phyloP scores from a whole-genome alignment of 169 alveolate genomes.

The Plasmodium knowlesi region DNA sequence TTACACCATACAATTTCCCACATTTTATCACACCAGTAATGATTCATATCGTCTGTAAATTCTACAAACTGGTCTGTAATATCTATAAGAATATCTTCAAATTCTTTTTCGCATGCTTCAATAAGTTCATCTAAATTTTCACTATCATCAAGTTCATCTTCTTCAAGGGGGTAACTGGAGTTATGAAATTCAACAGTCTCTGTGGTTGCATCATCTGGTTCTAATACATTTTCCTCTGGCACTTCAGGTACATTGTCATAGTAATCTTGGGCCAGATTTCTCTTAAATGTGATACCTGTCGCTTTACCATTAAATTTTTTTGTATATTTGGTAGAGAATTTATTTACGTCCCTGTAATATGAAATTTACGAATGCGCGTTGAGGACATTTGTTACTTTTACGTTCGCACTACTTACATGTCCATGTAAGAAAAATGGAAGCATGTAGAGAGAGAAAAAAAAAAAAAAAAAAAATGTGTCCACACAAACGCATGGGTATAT shows the following conservation, averaged over 20 bases:
- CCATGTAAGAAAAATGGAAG: background rate
- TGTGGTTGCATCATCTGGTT: background rate
- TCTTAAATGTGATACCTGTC: background rate
- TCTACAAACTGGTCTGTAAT: background rate
- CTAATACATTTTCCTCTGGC: background rate
- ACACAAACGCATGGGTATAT: background rate
- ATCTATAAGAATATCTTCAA: background rate
- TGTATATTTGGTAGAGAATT: background rate
- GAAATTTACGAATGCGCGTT: background rate
- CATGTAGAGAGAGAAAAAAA: background rate
- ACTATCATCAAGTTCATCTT: background rate
- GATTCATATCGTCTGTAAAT: background rate
- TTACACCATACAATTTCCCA: background rate
- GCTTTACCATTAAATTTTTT: background rate
- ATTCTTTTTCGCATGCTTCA: background rate
- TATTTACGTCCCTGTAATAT: background rate
- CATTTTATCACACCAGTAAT: conserved; percentile 1
- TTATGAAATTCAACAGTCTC: background rate
- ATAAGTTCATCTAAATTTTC: background rate
- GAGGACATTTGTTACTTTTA: background rate
- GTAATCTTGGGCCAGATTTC: background rate
- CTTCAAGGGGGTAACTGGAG: background rate
- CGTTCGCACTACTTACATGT: background rate
- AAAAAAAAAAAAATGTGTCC: background rate
- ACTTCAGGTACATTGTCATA: background rate